Conservation (phyloP, 1,284 basidiomycete genomes). For the Grifola frondosa region DNA sequence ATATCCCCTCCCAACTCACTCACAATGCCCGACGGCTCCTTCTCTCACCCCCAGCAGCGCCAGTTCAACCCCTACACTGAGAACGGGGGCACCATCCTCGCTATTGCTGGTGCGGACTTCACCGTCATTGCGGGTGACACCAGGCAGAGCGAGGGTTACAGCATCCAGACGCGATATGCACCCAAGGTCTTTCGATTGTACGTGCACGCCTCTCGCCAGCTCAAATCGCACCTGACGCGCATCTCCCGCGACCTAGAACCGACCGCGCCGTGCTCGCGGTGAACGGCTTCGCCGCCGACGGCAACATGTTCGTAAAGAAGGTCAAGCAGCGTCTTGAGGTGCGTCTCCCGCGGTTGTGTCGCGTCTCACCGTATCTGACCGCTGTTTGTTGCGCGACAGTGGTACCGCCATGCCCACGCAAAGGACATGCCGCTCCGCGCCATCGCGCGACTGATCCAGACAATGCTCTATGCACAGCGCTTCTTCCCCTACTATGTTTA, state of each 20-base stretch:
- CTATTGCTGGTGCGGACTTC: conserved; percentile 91
- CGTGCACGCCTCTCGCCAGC: conserved; percentile 30
- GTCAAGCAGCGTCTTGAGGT: conserved; percentile 93
- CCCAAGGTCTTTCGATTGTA: conserved; percentile 86
- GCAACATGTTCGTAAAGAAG: conserved; percentile 93
- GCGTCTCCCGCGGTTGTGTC: conserved; percentile 18
- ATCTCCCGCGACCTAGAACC: conserved; percentile 56
- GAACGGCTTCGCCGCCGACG: conserved; percentile 94
- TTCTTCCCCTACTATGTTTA: conserved; percentile 98
- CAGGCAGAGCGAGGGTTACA: conserved; percentile 91
- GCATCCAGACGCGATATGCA: conserved; percentile 95
- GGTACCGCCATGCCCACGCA: conserved; percentile 92
- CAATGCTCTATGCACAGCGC: conserved; percentile 90
- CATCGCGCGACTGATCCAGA: conserved; percentile 92
- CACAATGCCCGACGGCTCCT: conserved; percentile 39
- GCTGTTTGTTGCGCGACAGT: conserved; percentile 46
- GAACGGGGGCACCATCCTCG: conserved; percentile 93
- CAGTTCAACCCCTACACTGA: conserved; percentile 87
- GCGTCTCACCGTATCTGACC: conserved; percentile 2
- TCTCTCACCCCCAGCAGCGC: conserved; percentile 51
- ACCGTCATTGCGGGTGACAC: conserved; percentile 94
- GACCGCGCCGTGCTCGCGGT: conserved; percentile 90
- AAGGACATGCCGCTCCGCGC: conserved; percentile 92
- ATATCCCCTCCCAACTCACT: conserved; percentile 13
- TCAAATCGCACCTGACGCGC: conserved; percentile 3